Evolutionary conservation across 192 early-diverging fungal genomes (phyloP), one percentile per base, ranked within the genome.

Genomic region (Paraglomus brasilianum): DNA sequence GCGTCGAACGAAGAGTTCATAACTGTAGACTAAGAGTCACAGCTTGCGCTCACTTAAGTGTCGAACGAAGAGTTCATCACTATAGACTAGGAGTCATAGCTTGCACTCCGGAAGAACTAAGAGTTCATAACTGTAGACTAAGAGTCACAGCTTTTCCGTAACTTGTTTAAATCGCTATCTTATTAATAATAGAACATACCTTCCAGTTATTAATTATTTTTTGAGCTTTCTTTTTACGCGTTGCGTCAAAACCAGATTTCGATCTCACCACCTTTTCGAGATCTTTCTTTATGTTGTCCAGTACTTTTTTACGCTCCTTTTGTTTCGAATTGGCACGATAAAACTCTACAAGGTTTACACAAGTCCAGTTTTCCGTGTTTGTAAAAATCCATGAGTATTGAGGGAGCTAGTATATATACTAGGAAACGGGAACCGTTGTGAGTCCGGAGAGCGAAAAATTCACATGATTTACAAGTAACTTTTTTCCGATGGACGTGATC

Each of bases 121-220:
- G 10, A 66, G 24, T 66, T 66, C 48, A 49, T 66, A 66, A 66
- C 36, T 66, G 63, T 66, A 40, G 47, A 66, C 46, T 39, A 66
- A 50, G 30, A 66, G 24, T 66, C 24, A 66, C 24, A 50, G 63
- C 48, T 66, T 66, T 66, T 66, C 46, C 47, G n/a, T 30, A 66
- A n/a, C 21, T 66, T 40, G 46, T 39, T 50, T 40, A 11, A 45
- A 62, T 50, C 10, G 7, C 48, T 50, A 66, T 39, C 9, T 66
- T 46, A 24, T 66, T 66, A 48, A 66, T 3, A 48, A 50, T 49
- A 66, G 30, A 66, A 39, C 19, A 50, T 66, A 66, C 63, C 24
- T 66, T 66, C 63, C 63, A 66, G 47, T 40, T 66, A 24, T 66
- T 22, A 39, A 66, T 39, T 5, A 66, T 66, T 66, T 15, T 40